Conservation (phyloP, 1,284 basidiomycete species). For the Sporisorium sorghi region DNA sequence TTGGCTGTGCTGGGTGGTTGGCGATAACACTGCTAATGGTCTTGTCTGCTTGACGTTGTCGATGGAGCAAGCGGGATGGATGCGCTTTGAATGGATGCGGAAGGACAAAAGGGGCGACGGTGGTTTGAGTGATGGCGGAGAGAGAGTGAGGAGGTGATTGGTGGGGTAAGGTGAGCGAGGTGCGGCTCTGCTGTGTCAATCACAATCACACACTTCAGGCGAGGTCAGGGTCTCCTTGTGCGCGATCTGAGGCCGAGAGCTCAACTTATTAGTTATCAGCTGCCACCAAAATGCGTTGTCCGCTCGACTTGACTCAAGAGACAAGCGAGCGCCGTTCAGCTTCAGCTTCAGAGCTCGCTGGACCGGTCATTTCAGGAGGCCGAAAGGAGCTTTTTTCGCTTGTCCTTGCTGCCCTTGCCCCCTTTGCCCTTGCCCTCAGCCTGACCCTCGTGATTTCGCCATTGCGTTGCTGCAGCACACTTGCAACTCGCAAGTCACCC, state of each 20-base stretch:
- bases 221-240: slow-evolving; percentile 4
- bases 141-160: background rate
- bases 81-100: background rate
- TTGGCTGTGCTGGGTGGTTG: background rate
- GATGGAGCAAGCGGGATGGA: background rate
- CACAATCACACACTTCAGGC: too few relatives aligned
- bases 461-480: slow-evolving; percentile 1
- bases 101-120: background rate
- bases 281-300: background rate
- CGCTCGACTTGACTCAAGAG: background rate
- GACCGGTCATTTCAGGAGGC: background rate
- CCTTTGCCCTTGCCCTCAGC: background rate
- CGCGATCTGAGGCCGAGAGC: background rate
- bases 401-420: too few relatives aligned
- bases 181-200: background rate
- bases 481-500: background rate
- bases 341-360: too few relatives aligned
- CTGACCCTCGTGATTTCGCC: slow-evolving; percentile 6
- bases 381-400: too few relatives aligned
- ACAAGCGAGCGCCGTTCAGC: too few relatives aligned
- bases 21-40: background rate
- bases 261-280: slow-evolving; percentile 1
- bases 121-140: background rate
- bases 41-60: background rate
- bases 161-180: background rate